Evolutionary conservation across 495 filamentous ascomycete genomes (phyloP).

Genomic region (Lichina pygmaea): DNA sequence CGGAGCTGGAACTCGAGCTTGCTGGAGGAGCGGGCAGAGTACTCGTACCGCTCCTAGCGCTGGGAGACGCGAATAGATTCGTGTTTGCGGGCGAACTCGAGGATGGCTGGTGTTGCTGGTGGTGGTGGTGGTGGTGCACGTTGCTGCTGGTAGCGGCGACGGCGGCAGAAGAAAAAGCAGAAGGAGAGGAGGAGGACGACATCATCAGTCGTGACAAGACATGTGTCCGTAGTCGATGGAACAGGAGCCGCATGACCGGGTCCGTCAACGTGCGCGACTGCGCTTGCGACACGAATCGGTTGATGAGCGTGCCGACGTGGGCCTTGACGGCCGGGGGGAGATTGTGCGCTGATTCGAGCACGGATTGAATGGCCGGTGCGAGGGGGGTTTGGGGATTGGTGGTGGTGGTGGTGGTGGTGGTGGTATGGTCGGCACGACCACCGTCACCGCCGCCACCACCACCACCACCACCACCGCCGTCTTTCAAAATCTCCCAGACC

Average conservation of each 20-base stretch:
- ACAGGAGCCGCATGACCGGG: constrained; percentile 57
- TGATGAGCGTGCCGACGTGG: constrained; percentile 26
- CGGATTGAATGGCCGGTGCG: constrained; percentile 40
- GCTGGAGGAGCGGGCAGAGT: too few relatives aligned
- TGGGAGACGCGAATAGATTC: too few relatives aligned
- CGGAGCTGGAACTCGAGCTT: too few relatives aligned
- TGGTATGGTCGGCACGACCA: constrained; percentile 6
- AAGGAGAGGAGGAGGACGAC: neutral
- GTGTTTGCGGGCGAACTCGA: too few relatives aligned
- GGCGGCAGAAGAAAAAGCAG: neutral
- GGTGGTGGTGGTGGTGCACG: too few relatives aligned
- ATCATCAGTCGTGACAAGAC: constrained; percentile 35
- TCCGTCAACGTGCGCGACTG: constrained; percentile 26
- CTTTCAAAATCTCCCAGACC: constrained; percentile 21
- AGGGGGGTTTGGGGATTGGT: constrained; percentile 7
- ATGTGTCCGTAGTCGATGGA: constrained; percentile 45
- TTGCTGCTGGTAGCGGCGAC: too few relatives aligned
- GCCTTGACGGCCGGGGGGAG: constrained; percentile 42
- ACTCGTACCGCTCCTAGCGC: too few relatives aligned
- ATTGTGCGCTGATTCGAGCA: constrained; percentile 51
- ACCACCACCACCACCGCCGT: constrained; percentile 16
- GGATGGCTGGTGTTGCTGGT: too few relatives aligned
- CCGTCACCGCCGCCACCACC: constrained; percentile 8
- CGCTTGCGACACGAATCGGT: constrained; percentile 23
- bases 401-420: constrained; percentile 20